Conservation (phyloP, 306 rosid species). For the Leucaena leucocephala region DNA sequence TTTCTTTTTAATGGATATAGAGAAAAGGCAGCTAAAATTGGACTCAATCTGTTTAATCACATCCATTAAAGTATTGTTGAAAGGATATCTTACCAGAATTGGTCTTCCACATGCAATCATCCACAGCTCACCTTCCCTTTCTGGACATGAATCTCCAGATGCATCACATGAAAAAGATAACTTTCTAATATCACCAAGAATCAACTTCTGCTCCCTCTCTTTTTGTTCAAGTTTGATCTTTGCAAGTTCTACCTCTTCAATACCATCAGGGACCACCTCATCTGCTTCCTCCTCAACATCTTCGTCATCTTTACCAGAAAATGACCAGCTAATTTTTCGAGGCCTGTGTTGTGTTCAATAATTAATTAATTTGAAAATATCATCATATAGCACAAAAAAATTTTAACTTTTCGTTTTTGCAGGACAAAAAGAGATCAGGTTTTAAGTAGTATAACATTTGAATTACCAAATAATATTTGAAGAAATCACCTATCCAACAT, state of each 20-base stretch:
- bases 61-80: conserved; percentile 23
- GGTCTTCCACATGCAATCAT: conserved; percentile 73
- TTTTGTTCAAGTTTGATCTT: conserved; percentile 77
- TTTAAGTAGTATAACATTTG: conserved; percentile 26
- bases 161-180: conserved; percentile 64
- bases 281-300: conserved; percentile 85
- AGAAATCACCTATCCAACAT: conserved; percentile 25
- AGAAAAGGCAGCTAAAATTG: conserved; percentile 32
- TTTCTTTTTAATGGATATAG: conserved; percentile 16
- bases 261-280: conserved; percentile 93
- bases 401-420: conserved; percentile 9
- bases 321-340: conserved; percentile 62
- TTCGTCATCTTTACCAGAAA: conserved; percentile 82
- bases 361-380: conserved; percentile 38
- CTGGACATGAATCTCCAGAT: conserved; percentile 55
- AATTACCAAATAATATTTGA: conserved; percentile 32
- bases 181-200: conserved; percentile 72
- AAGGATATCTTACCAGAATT: conserved; percentile 66
- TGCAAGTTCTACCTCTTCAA: conserved; percentile 97
- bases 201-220: conserved; percentile 71
- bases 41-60: conserved; percentile 13
- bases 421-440: conserved; percentile 15
- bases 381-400: conserved; percentile 25
- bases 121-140: conserved; percentile 80
- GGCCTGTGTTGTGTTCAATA: conserved; percentile 61